A percentile compares a stretch with the other conserved stretches of the same genome.
These are phyloP conservation scores for Vickermania spadyakhi DNA, from an alignment of 208 protist genomes.

Conservation along the genomic window DNA sequence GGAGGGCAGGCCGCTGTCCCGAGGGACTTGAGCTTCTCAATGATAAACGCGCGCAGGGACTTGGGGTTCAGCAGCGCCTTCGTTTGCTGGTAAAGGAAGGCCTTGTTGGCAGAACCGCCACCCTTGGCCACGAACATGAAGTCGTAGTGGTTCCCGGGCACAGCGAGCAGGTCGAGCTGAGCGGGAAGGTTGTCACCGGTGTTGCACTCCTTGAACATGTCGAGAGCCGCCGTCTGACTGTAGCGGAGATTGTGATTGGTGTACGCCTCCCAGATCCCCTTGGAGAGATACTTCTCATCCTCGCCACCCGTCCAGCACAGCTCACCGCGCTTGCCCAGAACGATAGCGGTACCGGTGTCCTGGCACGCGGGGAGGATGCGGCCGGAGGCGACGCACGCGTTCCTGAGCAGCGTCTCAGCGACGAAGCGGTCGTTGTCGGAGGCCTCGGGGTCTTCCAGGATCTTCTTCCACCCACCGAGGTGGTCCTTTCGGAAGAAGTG, in stretches of 20 bases:
- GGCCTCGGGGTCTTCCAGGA: constrained; percentile 94
- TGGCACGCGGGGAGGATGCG: constrained; percentile 91
- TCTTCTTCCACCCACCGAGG: constrained; percentile 89
- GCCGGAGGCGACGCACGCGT: constrained; percentile 92
- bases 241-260: constrained; percentile 94
- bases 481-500: constrained; percentile 94
- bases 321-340: constrained; percentile 94
- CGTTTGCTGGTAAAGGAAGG: constrained; percentile 96
- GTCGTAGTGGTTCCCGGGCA: constrained; percentile 90
- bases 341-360: constrained; percentile 97
- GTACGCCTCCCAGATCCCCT: constrained; percentile 95
- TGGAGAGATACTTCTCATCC: constrained; percentile 91
- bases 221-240: constrained; percentile 91
- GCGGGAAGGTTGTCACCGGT: constrained; percentile 96
- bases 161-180: constrained; percentile 95
- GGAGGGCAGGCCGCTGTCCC: constrained; percentile 97
- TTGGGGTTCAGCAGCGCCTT: constrained; percentile 94
- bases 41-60: constrained; percentile 87
- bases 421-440: constrained; percentile 96
- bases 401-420: constrained; percentile 93
- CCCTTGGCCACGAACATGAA: constrained; percentile 98
- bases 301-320: constrained; percentile 95
- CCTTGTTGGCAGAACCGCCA: constrained; percentile 97
- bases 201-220: constrained; percentile 97
- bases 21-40: constrained; percentile 91